Base-by-base conservation (phyloP, 2,329 filamentous ascomycete species). In the Epichloe aotearoae region DNA sequence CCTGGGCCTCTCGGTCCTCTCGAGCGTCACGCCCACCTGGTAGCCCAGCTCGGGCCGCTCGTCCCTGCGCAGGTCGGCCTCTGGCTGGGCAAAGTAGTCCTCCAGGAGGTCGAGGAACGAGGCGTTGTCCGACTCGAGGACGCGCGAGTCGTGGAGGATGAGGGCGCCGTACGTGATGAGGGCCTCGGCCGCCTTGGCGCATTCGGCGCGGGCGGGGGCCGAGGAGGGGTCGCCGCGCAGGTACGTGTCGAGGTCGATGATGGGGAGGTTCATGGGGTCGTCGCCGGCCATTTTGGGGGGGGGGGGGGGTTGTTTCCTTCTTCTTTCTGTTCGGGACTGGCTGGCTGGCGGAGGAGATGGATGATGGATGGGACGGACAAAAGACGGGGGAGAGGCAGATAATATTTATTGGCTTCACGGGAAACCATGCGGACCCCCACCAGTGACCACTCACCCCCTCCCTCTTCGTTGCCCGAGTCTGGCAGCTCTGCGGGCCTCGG, bases 1-100 rank as follows among this genome's bases (percentile, higher is more conserved):
- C 64, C 79, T 80, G 50, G 78, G 78, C 67, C 75, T 78, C 68
- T 82, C 78, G 1, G 78, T 82, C 64, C 80, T 77, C 57, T 80
- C 78, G 50, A 82, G 73, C 34, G 78, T 82, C 41, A 80, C 78
- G 55, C 78, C 78, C 47, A 82, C 71, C 65, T 82, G 78, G 66
- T 79, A 81, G 59, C 73, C 72, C 26, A 81, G 66, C 59, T 75
- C 74, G 5, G 78, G 78, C 2, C 76, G 71, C 66, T 80, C 76
- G 56, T 82, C 78, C 37, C 60, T 61, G 46, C 62, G 63, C 37
- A 81, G 69, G 2, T 59, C 62, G 8, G 62, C 69, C 17, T 67
- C 65, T 15, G 77, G 73, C 63, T 81, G 78, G 36, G 76, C 76
- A 59, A 82, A 82, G 69, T 82, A 82, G 67, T 80, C 76, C 64